Base-by-base conservation (phyloP, 2,329 filamentous ascomycete genomes). In the Metarhizium rileyi region DNA sequence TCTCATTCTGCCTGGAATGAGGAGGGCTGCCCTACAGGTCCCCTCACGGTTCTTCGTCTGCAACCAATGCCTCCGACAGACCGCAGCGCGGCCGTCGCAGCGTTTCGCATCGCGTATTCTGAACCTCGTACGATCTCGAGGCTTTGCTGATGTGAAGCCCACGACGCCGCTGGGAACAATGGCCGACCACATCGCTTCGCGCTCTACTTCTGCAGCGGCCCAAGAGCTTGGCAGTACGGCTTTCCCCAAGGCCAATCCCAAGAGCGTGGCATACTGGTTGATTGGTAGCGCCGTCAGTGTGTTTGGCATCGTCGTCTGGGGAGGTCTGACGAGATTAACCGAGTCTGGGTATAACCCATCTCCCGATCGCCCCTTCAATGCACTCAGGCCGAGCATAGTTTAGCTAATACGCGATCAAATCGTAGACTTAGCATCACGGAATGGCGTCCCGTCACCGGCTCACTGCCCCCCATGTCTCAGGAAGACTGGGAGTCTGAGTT, bases 381-480 rank as follows among this genome's bases (percentile, higher is more conserved):
- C 23, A 16, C 20, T 12, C 20, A 14, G 16, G n/a, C n/a, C 38
- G 12, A 25, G 10, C 18, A 25, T 5, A 9, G 2, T 25, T 3
- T 14, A 20, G 8, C 30, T 46, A 40, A 33, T 7, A 1, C 3
- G 28, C 6, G 5, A 26, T 14, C 10, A 10, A 20, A 23, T 1
- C 41, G 18, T 57, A 95, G 91, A 43, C 77, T 98, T 57, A 96
- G 90, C 66, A 98, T 98, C 61, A 98, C 93, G 55, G 93, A 98
- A 86, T 98, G 93, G 93, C 85, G 84, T 58, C 93, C 93, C 46
- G 90, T 98, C 41, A 97, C 93, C 9, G 93, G 93, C 57, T 90
- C 90, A 16, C 72, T 94, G 35, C 90, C 90, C 33, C 93, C 93
- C 35, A 78, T 87, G 67, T 86, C 81, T 60, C 70, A 77, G 23